Percentiles rank a stretch among this genome's conserved stretches.
These are phyloP conservation scores for Bretschneidera sinensis DNA, from an alignment of 345 rosid species.

Conservation along the genomic window DNA sequence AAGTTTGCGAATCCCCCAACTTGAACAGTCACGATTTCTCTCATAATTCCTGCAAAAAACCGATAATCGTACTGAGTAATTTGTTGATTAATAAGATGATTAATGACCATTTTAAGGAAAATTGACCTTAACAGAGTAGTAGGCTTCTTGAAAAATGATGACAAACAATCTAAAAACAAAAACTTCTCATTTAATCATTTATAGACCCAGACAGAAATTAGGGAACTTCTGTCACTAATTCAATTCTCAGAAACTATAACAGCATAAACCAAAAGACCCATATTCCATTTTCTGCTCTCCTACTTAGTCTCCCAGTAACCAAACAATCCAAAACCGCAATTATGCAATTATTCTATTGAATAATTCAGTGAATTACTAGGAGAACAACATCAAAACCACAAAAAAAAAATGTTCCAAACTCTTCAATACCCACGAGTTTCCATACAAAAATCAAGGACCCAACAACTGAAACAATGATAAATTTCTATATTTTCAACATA, in stretches of 20 bases:
- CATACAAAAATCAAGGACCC: constrained; percentile 6
- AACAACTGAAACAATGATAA: constrained; percentile 15
- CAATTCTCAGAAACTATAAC: not conserved
- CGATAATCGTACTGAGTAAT: not conserved
- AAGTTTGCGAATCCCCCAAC: constrained; percentile 84
- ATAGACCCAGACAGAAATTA: not conserved
- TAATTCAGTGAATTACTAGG: not conserved
- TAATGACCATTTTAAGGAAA: not conserved
- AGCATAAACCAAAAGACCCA: not conserved
- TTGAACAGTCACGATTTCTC: constrained; percentile 82
- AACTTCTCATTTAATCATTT: too few relatives aligned
- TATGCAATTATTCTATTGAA: not conserved
- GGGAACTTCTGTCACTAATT: not conserved
- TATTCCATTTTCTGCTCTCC: constrained; percentile 5
- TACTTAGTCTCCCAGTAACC: not conserved
- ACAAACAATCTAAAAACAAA: too few relatives aligned
- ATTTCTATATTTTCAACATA: constrained; percentile 20
- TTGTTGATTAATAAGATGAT: not conserved
- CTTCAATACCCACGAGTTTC: constrained; percentile 6
- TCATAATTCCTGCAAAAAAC: constrained; percentile 35
- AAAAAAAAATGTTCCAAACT: constrained; percentile 1
- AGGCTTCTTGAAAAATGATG: too few relatives aligned
- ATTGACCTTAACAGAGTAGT: too few relatives aligned
- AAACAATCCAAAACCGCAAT: constrained; percentile 8
- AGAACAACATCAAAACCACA: not conserved